Base-by-base conservation (phyloP, 2,329 filamentous ascomycete genomes). In the Ceratocystis eucalypticola region DNA sequence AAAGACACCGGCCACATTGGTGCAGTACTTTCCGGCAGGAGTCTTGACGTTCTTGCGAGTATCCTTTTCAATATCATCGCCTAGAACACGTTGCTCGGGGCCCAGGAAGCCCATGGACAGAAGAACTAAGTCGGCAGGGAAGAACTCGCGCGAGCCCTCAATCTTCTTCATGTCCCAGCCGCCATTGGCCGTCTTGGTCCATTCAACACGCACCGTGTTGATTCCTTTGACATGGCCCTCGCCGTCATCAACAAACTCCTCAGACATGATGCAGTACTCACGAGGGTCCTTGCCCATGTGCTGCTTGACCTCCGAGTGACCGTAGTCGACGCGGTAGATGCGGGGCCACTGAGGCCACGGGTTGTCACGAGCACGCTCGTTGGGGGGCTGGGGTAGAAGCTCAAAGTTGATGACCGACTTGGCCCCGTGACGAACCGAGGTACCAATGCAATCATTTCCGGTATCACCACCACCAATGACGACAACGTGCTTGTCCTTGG, bases 91-190 rank as follows among this genome's bases (percentile, higher is more conserved):
- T 71, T 89, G 89, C 78, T 97, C 93, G 5, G 92, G 92, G 8
- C 93, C 93, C 69, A 96, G 79, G 87, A 97, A 97, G 74, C 93
- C 93, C 93, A 97, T 96, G 64, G 93, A 96, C 62, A 97, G 81
- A 57, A 96, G 84, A 57, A 97, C 92, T 50, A 97, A 84, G 73
- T 97, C 93, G 33, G 93, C 93, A 46, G 91, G 91, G 88, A 96
- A 96, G 82, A 95, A 95, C 75, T 96, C 86, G 79, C 96, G 89
- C 69, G 88, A 93, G 46, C 89, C 91, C 71, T 96, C 92, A 41
- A 96, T 82, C 76, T 96, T 93, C 83, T 96, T 96, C 91, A 97
- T 96, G 77, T 96, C 93, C 93, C 93, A 97, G 57, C 92, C 92
- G 70, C 92, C 92, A 69, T 84, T 87, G 33, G 89, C 82, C 65